Percentiles rank a stretch among this genome's conserved stretches.
Evolutionary conservation across 2,329 filamentous ascomycete species (phyloP).

Genomic region (Trichoderma pleuroti): DNA sequence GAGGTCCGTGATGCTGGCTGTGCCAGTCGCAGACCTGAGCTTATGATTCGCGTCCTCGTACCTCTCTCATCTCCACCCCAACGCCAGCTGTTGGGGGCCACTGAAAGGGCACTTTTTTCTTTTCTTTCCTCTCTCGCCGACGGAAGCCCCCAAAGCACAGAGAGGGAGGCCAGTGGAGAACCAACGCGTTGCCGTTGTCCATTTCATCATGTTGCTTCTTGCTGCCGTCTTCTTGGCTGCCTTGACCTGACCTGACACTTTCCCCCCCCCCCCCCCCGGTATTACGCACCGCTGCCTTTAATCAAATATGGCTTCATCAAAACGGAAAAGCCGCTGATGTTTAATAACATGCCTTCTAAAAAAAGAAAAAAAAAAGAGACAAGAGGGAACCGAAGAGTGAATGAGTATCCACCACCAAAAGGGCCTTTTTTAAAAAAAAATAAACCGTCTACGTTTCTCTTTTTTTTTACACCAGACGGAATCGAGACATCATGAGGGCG

Average conservation of each 20-base stretch:
- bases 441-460: background rate
- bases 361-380: background rate
- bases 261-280: no score
- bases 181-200: background rate
- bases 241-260: background rate
- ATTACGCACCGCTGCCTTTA: background rate
- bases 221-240: background rate
- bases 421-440: background rate
- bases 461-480: background rate
- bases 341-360: background rate
- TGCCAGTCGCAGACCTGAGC: background rate
- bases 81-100: background rate
- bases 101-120: background rate
- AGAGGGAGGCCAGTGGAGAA: background rate
- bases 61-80: background rate
- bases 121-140: background rate
- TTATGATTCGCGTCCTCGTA: slow-evolving; percentile 5
- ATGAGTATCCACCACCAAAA: background rate
- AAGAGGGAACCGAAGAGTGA: background rate
- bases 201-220: background rate
- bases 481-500: background rate
- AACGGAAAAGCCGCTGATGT: background rate
- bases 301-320: background rate
- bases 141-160: background rate
- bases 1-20: background rate